These are phyloP conservation scores for Filobasidium floriforme DNA, from an alignment of 768 basidiomycete species.

Conservation along the genomic window DNA sequence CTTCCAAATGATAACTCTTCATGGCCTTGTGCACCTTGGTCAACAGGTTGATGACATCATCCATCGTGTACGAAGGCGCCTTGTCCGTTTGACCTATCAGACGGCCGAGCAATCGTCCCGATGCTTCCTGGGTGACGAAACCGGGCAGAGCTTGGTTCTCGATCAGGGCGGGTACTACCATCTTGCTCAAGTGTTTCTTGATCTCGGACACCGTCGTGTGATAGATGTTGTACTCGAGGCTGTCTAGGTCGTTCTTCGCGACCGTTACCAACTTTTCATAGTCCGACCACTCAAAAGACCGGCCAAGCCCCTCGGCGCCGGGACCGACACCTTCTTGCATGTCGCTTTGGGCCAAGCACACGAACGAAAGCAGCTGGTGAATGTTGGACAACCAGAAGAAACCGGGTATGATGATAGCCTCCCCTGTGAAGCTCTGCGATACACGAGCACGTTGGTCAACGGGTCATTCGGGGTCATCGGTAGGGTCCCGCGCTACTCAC, in stretches of 20 bases:
- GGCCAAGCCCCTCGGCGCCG: constrained; percentile 48
- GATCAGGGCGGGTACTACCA: constrained; percentile 97
- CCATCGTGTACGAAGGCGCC: constrained; percentile 87
- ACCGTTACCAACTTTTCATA: constrained; percentile 95
- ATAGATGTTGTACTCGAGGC: constrained; percentile 98
- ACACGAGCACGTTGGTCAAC: not conserved
- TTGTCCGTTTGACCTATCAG: constrained; percentile 59
- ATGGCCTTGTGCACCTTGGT: constrained; percentile 98
- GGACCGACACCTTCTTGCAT: constrained; percentile 81
- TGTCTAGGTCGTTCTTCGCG: constrained; percentile 97
- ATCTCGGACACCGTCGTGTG: constrained; percentile 99
- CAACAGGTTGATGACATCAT: constrained; percentile 89
- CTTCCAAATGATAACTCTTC: constrained; percentile 98
- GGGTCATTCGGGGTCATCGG: not conserved
- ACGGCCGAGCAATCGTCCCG: constrained; percentile 86
- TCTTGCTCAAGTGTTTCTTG: constrained; percentile 90
- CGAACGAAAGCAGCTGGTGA: constrained; percentile 98
- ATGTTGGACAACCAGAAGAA: constrained; percentile 99
- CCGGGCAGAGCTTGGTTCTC: constrained; percentile 97
- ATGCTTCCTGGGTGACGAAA: constrained; percentile 90
- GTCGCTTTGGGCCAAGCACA: constrained; percentile 96
- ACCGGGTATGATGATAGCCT: constrained; percentile 91
- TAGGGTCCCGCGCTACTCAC: constrained; percentile 50
- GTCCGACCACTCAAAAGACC: constrained; percentile 91
- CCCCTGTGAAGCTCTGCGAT: constrained; percentile 61